Evolutionary conservation across 139 green algal species (phyloP).

Genomic region (Monoraphidium neglectum): DNA sequence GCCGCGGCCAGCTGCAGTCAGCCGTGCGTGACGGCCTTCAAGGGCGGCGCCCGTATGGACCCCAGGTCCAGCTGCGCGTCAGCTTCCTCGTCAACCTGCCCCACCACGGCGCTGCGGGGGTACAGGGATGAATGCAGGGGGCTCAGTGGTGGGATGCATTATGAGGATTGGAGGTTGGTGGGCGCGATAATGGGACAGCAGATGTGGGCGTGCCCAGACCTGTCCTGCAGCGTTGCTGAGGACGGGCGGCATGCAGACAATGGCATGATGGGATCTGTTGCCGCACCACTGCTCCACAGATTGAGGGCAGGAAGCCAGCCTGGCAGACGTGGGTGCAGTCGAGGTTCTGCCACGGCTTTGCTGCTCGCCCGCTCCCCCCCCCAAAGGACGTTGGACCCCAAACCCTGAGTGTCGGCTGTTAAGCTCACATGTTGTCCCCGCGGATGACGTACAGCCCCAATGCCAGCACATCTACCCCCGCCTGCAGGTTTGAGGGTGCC

Average conservation of each 20-base stretch:
- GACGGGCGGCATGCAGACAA: too few species aligned
- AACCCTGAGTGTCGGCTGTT: neutral
- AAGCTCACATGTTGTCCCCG: constrained; percentile 94
- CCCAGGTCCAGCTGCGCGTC: constrained; percentile 75
- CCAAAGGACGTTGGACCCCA: neutral
- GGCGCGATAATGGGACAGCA: too few species aligned
- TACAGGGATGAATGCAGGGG: neutral
- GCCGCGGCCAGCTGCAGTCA: neutral
- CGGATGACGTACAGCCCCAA: constrained; percentile 92
- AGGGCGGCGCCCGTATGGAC: constrained; percentile 69
- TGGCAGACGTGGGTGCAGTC: too few species aligned
- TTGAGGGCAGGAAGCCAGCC: too few species aligned
- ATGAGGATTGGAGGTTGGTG: too few species aligned
- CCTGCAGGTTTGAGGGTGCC: constrained; percentile 44
- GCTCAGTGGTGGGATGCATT: too few species aligned
- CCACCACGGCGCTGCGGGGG: constrained; percentile 86
- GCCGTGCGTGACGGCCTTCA: constrained; percentile 76
- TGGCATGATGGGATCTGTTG: too few species aligned
- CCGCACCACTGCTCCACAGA: too few species aligned
- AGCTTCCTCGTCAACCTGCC: constrained; percentile 91
- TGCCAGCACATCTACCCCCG: constrained; percentile 83
- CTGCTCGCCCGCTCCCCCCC: neutral
- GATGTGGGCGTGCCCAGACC: too few species aligned
- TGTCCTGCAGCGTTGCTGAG: too few species aligned
- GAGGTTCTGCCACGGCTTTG: too few species aligned